Evolutionary conservation across 305 asterid species (phyloP).

Genomic region (Fraxinus xanthoxyloides): DNA sequence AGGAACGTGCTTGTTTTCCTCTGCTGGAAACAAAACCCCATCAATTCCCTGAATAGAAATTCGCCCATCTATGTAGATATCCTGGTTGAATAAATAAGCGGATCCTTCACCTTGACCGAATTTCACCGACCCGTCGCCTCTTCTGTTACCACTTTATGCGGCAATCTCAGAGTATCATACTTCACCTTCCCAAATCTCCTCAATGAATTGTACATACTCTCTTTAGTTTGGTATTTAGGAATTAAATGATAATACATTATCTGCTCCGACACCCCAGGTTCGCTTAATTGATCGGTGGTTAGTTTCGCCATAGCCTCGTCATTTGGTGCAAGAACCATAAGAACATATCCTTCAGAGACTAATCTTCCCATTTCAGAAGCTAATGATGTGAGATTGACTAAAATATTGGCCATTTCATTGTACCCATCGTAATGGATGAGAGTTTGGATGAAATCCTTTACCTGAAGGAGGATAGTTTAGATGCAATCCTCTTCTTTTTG

Average conservation of each 20-base stretch:
- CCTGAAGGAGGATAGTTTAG: no score
- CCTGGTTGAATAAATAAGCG: conserved; percentile 89
- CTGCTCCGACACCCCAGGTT: conserved; percentile 93
- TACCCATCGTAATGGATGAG: conserved; percentile 44
- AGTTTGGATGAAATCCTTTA: conserved; percentile 83
- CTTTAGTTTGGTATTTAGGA: conserved; percentile 95
- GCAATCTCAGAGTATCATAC: conserved; percentile 76
- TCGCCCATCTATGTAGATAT: conserved; percentile 89
- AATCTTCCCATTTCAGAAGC: conserved; percentile 55
- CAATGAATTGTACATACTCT: conserved; percentile 88
- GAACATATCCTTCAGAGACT: conserved; percentile 49
- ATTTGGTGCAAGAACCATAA: conserved; percentile 49
- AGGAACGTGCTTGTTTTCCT: conserved; percentile 40
- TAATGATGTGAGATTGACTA: conserved; percentile 46
- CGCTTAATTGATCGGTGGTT: conserved; percentile 69
- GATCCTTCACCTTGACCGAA: conserved; percentile 79
- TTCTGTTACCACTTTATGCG: conserved; percentile 76
- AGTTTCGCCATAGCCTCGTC: conserved; percentile 56
- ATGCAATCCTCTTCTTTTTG: no score
- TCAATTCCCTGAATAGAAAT: conserved; percentile 96
- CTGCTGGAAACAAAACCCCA: conserved; percentile 70
- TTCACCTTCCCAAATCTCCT: conserved; percentile 82
- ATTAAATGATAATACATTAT: conserved; percentile 78
- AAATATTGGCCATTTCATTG: conserved; percentile 64
- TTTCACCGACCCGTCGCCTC: conserved; percentile 94